Evolutionary conservation across 768 basidiomycete species (phyloP).

Genomic region (Albatrellus ellisii): DNA sequence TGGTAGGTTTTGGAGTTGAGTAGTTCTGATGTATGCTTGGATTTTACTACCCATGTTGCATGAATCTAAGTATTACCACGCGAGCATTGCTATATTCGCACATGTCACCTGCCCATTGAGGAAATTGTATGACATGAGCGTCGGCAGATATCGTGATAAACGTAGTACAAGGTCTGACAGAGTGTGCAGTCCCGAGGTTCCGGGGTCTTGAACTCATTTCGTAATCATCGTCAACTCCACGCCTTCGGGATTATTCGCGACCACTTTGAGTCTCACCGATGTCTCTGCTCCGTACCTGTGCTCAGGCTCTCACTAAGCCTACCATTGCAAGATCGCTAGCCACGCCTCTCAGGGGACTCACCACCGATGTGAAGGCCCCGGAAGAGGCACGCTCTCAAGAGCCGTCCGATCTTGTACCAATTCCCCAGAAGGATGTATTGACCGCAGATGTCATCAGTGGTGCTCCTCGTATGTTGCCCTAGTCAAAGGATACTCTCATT

Average conservation of each 20-base stretch:
- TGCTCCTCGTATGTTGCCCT: slow-evolving; percentile 52
- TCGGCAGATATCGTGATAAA: background rate
- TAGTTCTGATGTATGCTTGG: background rate
- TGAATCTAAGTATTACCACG: background rate
- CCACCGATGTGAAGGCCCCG: slow-evolving; percentile 1
- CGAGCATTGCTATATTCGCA: background rate
- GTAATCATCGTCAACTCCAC: too few relatives aligned
- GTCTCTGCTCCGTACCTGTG: background rate
- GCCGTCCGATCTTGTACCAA: slow-evolving; percentile 30
- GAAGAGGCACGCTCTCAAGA: slow-evolving; percentile 12
- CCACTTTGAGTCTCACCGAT: too few relatives aligned
- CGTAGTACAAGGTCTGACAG: too few relatives aligned
- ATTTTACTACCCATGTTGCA: background rate
- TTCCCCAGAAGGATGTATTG: slow-evolving; percentile 41
- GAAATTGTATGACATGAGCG: too few relatives aligned
- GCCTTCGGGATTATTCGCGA: too few relatives aligned
- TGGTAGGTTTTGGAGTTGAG: slow-evolving; percentile 12
- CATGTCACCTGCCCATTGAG: background rate
- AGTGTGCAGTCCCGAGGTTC: too few relatives aligned
- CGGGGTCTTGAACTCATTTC: too few relatives aligned
- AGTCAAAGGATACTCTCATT: background rate
- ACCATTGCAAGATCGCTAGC: background rate
- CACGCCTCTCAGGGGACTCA: background rate
- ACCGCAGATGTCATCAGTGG: slow-evolving; percentile 79
- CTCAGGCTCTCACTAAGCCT: background rate